Evolutionary conservation across 1,284 basidiomycete genomes (phyloP), one percentile per base, ranked within the genome.

Genomic region (Leccinum pachyderme): DNA sequence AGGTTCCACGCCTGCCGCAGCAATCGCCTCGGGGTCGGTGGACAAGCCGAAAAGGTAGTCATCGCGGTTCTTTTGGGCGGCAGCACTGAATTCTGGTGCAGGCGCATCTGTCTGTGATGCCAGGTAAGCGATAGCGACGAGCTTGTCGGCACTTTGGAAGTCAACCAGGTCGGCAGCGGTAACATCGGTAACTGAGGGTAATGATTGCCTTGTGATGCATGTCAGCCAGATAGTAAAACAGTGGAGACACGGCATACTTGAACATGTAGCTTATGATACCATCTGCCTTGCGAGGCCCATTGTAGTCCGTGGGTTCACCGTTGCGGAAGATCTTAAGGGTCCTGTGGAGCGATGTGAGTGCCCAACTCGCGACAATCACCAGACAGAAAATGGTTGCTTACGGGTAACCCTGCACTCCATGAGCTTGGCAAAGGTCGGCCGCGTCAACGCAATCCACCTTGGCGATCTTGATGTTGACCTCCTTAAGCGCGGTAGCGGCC

Each of bases 181-280:
- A 33, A 99, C 84, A 35, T 84, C 79, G 5, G 92, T 87, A 48
- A 99, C 87, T 41, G 97, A 93, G n/a, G 97, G 97, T 18, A 99
- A 84, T 8, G 92, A 87, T 82, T 98, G 97, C 72, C 92, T 95
- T 62, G 9, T 8, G 3, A 50, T 32, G 51, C 45, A 49, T 50
- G 29, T 60, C 51, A 60, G 56, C 58, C 56, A 49, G 46, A 25
- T 3, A 37, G 25, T 22, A 37, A 4, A 18, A 3, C 5, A 27
- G 22, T 24, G 25, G 25, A 43, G 41, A 51, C 13, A 24, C 11
- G 43, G 78, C 89, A 65, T 62, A 95, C 95, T 99, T 98, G 79
- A 84, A 74, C 97, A 99, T 98, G 81, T 98, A 98, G 71, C 86
- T 88, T 72, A 98, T 80, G 68, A 99, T 99, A 31, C 97, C 96